Percentiles rank a stretch among this genome's conserved stretches.
These are phyloP conservation scores for Asterochloris erici DNA, from an alignment of 139 green algal genomes.

Conservation along the genomic window DNA sequence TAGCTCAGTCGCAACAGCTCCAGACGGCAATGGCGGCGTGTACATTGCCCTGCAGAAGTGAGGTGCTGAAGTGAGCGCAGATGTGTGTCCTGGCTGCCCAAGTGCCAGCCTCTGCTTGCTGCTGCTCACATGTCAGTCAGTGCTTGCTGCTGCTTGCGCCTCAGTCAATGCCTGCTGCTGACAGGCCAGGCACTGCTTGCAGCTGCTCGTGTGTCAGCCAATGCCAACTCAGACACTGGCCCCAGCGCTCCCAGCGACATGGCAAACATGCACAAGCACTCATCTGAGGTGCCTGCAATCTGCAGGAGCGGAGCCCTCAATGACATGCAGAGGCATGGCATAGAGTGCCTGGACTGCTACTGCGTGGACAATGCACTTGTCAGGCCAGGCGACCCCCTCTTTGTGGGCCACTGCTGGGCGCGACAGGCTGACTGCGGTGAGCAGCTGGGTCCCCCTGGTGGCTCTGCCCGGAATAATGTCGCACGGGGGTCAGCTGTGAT, in stretches of 20 bases:
- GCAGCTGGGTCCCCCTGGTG: neutral
- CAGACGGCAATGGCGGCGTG: slow-evolving; percentile 96
- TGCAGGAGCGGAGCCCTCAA: slow-evolving; percentile 45
- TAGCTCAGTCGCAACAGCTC: slow-evolving; percentile 62
- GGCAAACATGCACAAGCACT: too few species aligned
- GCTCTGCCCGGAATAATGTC: too few species aligned
- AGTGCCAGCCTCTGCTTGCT: neutral
- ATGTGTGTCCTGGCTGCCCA: neutral
- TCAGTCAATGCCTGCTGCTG: neutral
- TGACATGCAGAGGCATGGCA: slow-evolving; percentile 60
- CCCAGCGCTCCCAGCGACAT: too few species aligned
- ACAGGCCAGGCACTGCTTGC: too few species aligned
- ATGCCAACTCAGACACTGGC: too few species aligned
- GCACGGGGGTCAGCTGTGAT: too few species aligned
- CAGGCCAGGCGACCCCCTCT: slow-evolving; percentile 73
- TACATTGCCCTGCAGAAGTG: slow-evolving; percentile 73
- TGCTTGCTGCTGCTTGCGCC: neutral
- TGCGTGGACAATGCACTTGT: slow-evolving; percentile 90
- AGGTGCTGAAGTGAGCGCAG: slow-evolving; percentile 13
- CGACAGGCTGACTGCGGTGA: slow-evolving; percentile 47
- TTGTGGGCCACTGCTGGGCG: slow-evolving; percentile 70
- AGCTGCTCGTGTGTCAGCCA: too few species aligned
- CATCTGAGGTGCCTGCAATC: too few species aligned
- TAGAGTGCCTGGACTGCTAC: slow-evolving; percentile 85
- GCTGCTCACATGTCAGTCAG: too few species aligned